Base-by-base conservation (phyloP, 2,329 filamentous ascomycete species). In the Pyrenochaeta sp. region DNA sequence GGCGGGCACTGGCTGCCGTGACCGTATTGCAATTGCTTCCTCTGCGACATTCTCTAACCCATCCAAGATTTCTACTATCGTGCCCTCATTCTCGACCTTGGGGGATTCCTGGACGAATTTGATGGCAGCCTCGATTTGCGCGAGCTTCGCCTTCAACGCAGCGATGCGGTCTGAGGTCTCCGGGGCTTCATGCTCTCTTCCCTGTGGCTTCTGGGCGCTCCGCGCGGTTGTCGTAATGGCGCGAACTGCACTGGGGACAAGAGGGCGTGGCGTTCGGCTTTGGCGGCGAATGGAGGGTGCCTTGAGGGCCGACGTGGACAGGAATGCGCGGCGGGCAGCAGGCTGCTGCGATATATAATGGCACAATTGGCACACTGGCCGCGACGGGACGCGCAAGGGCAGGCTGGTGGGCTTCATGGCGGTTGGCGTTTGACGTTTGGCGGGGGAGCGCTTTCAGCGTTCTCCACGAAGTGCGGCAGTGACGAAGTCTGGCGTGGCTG, bases 361-460 rank as follows among this genome's bases (percentile, higher is more conserved):
- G 55, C 67, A 70, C 47, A 67, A 46, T 44, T 68, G 65, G 50
- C 67, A 70, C 11, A 66, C 48, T 26, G 62, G 56, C 48, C 61
- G 65, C 50, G 67, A 48, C 13, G 34, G 61, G 23, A 51, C 41
- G 44, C 65, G 65, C 46, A 65, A 40, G 46, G 65, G 53, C 44
- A 65, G 46, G 21, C 44, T 35, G 19, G 47, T 50, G 36, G 65
- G 55, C 41, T 67, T 63, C 67, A 70, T 70, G 39, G 56, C 35
- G 44, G 14, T 27, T n/a, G n/a, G n/a, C n/a, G n/a, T n/a, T n/a
- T n/a, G n/a, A n/a, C n/a, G n/a, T n/a, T n/a, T n/a, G n/a, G n/a
- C n/a, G n/a, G n/a, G 28, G 31, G 27, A 31, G 21, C 27, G 28
- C 9, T 28, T 15, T 31, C 24, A 13, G 41, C 43, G 24, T 27